Evolutionary conservation across 2,329 filamentous ascomycete species (phyloP), one percentile per base, ranked within the genome.

Genomic region (Bipolaris bicolor): DNA sequence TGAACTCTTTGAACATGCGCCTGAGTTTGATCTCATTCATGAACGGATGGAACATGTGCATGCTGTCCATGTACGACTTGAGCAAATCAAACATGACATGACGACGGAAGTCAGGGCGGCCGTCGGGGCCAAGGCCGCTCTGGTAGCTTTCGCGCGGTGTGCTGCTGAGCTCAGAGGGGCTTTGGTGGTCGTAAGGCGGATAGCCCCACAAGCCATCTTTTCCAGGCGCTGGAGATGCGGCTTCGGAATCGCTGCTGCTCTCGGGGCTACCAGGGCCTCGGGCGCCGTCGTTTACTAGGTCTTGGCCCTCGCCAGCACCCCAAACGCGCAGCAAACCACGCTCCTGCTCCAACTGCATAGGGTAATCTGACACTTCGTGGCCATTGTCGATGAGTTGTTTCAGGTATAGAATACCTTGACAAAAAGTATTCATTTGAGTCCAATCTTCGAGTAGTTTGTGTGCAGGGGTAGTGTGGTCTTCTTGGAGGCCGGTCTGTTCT

Each of bases 381-480:
- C 95, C 91, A 50, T 86, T 81, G 18, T 86, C 82, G 67, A 91
- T 88, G 1, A 92, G 90, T 70, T 90, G 93, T 22, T 81, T 63
- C 18, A 73, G 58, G n/a, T 64, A 63, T 5, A 66, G 65, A 13
- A 75, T 63, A 9, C 62, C 78, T 63, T 90, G 85, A 53, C 86
- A 84, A 24, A 88, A 82, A 50, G 83, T 82, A 31, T 81, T 79
- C 68, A 73, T 71, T 7, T 67, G 81, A 53, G 33, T 91, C 86
- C 70, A 97, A 72, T 60, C 83, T 78, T 71, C 82, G 78, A 98
- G 79, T n/a, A 98, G 80, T 61, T 92, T 86, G 49, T 95, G 91
- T 1, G 92, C 92, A n/a, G 92, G 86, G 0, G 93, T 97, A 0
- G 91, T 96, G 70, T 98, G 94, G 64, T 96, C 91, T 26, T 88